Percentiles rank a stretch among this genome's conserved stretches.
These are phyloP conservation scores for Aspergillus biplanus DNA, from an alignment of 495 filamentous ascomycete genomes.

Conservation along the genomic window DNA sequence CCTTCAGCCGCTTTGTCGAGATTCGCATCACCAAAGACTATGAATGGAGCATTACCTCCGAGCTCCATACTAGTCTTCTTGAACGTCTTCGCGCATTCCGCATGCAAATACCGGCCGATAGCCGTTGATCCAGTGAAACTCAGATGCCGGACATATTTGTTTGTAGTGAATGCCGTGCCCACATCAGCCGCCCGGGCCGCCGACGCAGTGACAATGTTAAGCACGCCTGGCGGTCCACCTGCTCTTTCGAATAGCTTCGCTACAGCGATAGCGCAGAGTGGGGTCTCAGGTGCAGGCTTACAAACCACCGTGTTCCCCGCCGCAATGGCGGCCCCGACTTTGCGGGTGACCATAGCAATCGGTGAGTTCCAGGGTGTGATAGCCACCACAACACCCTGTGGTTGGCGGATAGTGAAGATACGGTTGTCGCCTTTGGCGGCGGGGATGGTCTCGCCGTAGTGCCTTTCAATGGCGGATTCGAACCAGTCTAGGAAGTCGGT, in stretches of 20 bases:
- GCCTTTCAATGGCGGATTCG: conserved; percentile 12
- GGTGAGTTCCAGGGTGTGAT: conserved; percentile 33
- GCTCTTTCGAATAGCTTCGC: conserved; percentile 17
- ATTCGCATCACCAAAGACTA: conserved; percentile 15
- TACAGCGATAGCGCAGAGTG: conserved; percentile 18
- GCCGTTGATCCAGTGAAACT: conserved; percentile 27
- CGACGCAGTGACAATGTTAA: conserved; percentile 30
- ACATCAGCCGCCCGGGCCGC: conserved; percentile 5
- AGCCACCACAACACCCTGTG: conserved; percentile 24
- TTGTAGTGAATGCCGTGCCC: conserved; percentile 17
- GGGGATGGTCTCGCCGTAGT: conserved; percentile 23
- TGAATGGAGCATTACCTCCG: conserved; percentile 16
- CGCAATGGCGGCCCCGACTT: conserved; percentile 31
- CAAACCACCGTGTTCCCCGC: conserved; percentile 23
- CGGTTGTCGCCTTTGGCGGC: conserved; percentile 17
- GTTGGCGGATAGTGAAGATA: conserved; percentile 23
- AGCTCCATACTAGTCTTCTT: conserved; percentile 26
- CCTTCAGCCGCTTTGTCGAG: conserved; percentile 19
- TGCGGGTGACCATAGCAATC: conserved; percentile 28
- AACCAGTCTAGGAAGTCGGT: conserved; percentile 25
- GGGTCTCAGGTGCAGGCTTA: conserved; percentile 22
- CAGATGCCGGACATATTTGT: conserved; percentile 47
- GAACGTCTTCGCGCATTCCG: conserved; percentile 40
- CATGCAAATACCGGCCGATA: conserved; percentile 20
- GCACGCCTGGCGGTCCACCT: conserved; percentile 7